These are phyloP conservation scores for Nigrograna mackinnonii DNA, from an alignment of 2,329 filamentous ascomycete genomes.

Conservation along the genomic window DNA sequence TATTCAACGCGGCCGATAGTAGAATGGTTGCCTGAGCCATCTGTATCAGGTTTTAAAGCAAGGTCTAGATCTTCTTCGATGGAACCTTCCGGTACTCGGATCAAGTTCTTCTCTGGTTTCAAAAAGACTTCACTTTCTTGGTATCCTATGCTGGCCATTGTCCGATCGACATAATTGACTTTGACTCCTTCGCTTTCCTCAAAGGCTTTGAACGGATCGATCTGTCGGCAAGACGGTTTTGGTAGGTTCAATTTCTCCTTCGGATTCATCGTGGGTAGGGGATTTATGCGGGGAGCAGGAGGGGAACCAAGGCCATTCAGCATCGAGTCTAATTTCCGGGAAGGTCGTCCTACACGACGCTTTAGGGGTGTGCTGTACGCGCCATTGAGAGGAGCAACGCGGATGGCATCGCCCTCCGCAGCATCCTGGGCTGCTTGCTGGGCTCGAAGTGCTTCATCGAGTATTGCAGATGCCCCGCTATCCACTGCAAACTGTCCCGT, in stretches of 20 bases:
- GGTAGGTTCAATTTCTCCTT: constrained; percentile 81
- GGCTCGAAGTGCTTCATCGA: constrained; percentile 37
- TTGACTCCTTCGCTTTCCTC: constrained; percentile 86
- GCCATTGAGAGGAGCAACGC: constrained; percentile 16
- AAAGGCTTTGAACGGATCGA: constrained; percentile 78
- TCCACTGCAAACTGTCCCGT: constrained; percentile 36
- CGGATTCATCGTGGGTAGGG: constrained; percentile 77
- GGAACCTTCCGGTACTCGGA: constrained; percentile 64
- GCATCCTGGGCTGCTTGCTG: constrained; percentile 32
- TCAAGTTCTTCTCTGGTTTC: constrained; percentile 73
- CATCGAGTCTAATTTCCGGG: constrained; percentile 65
- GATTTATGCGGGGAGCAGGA: constrained; percentile 68
- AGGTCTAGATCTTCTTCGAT: constrained; percentile 67
- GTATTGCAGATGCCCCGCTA: constrained; percentile 35
- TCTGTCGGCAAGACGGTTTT: constrained; percentile 72
- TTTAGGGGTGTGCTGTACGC: constrained; percentile 51
- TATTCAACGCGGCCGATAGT: constrained; percentile 86
- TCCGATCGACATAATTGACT: constrained; percentile 90
- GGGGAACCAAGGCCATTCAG: constrained; percentile 63
- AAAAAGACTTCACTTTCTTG: constrained; percentile 92
- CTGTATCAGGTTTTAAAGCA: constrained; percentile 61
- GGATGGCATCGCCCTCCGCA: constrained; percentile 19
- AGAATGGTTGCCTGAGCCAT: constrained; percentile 55
- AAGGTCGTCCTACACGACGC: constrained; percentile 66
- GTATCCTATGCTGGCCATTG: constrained; percentile 94